Conservation (phyloP, 805 yeast species). For the Teunomyces kruisii region DNA sequence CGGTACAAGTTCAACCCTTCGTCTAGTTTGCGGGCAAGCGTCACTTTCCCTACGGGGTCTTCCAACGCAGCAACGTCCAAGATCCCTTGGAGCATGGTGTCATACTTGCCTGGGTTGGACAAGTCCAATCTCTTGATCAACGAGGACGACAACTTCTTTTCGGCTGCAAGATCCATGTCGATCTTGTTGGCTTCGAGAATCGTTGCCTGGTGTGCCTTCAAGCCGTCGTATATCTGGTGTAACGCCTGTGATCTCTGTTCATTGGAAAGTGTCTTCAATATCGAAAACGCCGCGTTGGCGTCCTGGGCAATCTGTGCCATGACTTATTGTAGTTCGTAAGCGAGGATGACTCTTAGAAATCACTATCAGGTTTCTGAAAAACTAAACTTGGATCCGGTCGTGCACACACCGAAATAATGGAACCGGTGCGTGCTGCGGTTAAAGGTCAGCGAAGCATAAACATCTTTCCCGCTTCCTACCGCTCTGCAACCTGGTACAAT, state of each 20-base stretch:
- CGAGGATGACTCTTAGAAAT: conserved; percentile 1
- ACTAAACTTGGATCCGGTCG: neutral
- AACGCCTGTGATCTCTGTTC: conserved; percentile 74
- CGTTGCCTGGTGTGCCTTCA: conserved; percentile 54
- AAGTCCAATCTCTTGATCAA: conserved; percentile 83
- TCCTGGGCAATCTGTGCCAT: conserved; percentile 75
- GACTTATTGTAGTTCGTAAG: neutral
- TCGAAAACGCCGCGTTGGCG: conserved; percentile 82
- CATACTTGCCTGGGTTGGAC: conserved; percentile 79
- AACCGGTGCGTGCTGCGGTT: conserved; percentile 1
- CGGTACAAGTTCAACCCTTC: conserved; percentile 83
- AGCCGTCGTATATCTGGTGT: conserved; percentile 66
- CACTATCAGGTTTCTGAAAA: too few relatives aligned
- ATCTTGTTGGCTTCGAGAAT: conserved; percentile 71
- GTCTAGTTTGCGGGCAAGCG: conserved; percentile 81
- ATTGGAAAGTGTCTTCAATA: conserved; percentile 73
- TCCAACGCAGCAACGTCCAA: conserved; percentile 84
- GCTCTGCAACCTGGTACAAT: neutral
- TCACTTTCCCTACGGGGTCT: conserved; percentile 90
- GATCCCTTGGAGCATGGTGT: conserved; percentile 91
- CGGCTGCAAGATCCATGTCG: conserved; percentile 71
- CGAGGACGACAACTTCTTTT: conserved; percentile 63
- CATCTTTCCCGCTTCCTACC: neutral
- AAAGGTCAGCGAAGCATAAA: neutral
- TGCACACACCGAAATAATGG: neutral